phyloP scores from a whole-genome alignment of 306 rosid species.

The Pyrus betulifolia region DNA sequence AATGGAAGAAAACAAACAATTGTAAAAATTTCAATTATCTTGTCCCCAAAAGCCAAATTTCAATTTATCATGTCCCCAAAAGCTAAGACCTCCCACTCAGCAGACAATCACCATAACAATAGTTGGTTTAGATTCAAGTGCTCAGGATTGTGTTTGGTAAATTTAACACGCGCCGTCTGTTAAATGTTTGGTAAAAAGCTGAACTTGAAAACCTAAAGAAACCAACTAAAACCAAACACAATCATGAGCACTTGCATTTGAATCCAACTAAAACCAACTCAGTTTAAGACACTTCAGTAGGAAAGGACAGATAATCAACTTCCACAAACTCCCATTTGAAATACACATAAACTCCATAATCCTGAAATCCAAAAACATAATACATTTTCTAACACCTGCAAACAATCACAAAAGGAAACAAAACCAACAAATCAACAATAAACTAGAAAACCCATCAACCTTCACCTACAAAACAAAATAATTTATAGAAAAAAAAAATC shows the following conservation, averaged over 20 bases:
- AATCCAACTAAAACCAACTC: background rate
- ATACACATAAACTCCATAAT: background rate
- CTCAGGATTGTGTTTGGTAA: too few relatives aligned
- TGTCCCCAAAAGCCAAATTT: background rate
- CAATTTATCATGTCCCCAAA: background rate
- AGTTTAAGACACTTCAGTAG: background rate
- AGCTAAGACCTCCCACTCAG: background rate
- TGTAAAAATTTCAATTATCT: background rate
- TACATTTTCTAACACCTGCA: background rate
- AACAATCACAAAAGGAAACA: background rate
- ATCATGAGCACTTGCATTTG: background rate
- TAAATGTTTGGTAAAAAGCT: too few relatives aligned
- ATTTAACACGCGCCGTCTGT: too few relatives aligned
- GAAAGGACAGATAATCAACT: background rate
- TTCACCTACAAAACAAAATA: background rate
- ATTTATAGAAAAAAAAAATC: background rate
- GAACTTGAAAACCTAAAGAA: too few relatives aligned
- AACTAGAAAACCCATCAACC: background rate
- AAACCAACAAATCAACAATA: background rate
- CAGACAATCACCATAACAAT: background rate
- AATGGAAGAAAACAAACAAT: background rate
- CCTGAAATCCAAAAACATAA: background rate
- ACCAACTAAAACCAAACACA: background rate
- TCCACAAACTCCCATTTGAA: background rate
- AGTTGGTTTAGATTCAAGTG: too few relatives aligned